A percentile compares a stretch with the other conserved stretches of the same genome.
Evolutionary conservation across 257 asterid genomes (phyloP).

Genomic region (Fraxinus quadrangulata): DNA sequence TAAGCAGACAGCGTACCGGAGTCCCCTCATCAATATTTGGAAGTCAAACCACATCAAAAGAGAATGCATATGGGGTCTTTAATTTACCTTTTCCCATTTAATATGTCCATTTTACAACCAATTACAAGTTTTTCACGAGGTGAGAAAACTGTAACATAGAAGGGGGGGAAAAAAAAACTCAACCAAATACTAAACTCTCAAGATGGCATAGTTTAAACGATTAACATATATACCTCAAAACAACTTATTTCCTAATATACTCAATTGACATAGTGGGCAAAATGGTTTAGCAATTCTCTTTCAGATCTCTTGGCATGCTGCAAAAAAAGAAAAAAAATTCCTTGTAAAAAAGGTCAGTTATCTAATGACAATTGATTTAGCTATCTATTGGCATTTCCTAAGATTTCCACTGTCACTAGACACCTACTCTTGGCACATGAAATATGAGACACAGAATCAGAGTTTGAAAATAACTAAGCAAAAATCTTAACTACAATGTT

Average conservation of each 20-base stretch:
- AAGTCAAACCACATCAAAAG: not conserved
- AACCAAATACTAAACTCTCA: not conserved
- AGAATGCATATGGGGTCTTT: not conserved
- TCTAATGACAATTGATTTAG: not conserved
- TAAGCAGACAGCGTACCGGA: not conserved
- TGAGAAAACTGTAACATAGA: not conserved
- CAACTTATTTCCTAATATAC: constrained; percentile 1
- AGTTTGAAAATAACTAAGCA: not conserved
- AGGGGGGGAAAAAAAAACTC: not conserved
- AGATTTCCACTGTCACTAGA: not conserved
- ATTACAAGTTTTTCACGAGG: not conserved
- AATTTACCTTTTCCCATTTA: not conserved
- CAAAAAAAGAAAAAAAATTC: not conserved
- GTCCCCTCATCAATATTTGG: not conserved
- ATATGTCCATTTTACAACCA: not conserved
- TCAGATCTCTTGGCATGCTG: not conserved
- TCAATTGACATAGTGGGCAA: not conserved
- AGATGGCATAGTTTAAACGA: not conserved
- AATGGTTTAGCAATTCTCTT: not conserved
- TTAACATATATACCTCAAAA: not conserved
- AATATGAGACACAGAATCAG: not conserved
- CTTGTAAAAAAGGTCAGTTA: not conserved
- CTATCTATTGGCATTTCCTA: not conserved
- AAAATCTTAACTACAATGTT: too few relatives aligned
- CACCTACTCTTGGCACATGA: not conserved